phyloP scores from a whole-genome alignment of 1,139 yeast genomes.

The Scheffersomyces quercinus region DNA sequence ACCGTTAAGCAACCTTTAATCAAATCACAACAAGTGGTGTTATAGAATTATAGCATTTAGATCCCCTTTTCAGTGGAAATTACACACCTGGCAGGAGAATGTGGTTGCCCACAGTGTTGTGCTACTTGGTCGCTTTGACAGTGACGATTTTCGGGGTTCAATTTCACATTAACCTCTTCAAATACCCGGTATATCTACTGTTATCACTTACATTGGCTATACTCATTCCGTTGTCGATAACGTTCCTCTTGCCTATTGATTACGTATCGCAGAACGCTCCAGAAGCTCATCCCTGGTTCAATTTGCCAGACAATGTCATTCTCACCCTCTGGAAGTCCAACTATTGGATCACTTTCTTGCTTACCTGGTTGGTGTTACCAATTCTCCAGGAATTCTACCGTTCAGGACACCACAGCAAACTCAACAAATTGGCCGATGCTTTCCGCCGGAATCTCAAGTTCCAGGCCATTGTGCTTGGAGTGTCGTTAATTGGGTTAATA shows the following conservation, averaged over 20 bases:
- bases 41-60: no score
- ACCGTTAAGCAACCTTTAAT: no score
- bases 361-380: slow-evolving; percentile 78
- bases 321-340: slow-evolving; percentile 67
- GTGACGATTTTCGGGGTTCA: slow-evolving; percentile 37
- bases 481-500: slow-evolving; percentile 54
- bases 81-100: slow-evolving; percentile 10
- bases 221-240: slow-evolving; percentile 45
- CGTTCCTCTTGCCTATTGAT: slow-evolving; percentile 42
- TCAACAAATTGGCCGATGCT: slow-evolving; percentile 55
- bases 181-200: slow-evolving; percentile 35
- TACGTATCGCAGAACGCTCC: slow-evolving; percentile 35
- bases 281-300: slow-evolving; percentile 22
- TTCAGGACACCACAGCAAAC: slow-evolving; percentile 61
- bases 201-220: slow-evolving; percentile 41
- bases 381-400: slow-evolving; percentile 69
- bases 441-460: slow-evolving; percentile 56
- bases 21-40: no score
- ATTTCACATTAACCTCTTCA: slow-evolving; percentile 37
- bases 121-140: slow-evolving; percentile 30
- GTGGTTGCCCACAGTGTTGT: slow-evolving; percentile 31
- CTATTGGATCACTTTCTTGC: slow-evolving; percentile 76
- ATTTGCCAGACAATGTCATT: slow-evolving; percentile 44
- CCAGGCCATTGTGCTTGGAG: slow-evolving; percentile 57
- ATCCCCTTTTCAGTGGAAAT: no score